phyloP scores from a whole-genome alignment of 139 green algal species.

The Chlorella sp. region DNA sequence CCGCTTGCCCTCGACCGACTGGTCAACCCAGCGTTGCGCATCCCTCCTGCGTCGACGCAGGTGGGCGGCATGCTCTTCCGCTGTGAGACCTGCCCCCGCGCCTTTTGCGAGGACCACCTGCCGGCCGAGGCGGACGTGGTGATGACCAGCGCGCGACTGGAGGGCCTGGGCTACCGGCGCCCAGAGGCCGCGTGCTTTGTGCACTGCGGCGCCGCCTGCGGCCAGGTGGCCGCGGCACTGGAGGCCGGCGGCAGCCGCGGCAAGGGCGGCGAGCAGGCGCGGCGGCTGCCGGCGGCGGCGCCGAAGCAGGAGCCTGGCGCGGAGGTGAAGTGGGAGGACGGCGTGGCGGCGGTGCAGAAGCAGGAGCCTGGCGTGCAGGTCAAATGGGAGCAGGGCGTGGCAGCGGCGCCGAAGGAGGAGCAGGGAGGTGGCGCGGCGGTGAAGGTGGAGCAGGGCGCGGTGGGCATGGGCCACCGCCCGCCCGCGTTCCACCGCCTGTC shows the following conservation, averaged over 20 bases:
- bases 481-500: no score
- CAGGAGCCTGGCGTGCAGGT: no score
- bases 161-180: slow-evolving; percentile 19
- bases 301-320: not conserved
- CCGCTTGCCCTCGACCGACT: not conserved
- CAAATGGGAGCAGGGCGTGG: no score
- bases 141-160: slow-evolving; percentile 45
- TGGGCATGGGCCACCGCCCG: no score
- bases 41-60: not conserved
- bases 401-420: not conserved
- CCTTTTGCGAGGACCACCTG: slow-evolving; percentile 71
- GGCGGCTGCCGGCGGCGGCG: not conserved
- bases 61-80: slow-evolving; percentile 67
- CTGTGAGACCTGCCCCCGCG: slow-evolving; percentile 31
- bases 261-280: not conserved
- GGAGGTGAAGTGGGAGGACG: not conserved
- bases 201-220: slow-evolving; percentile 15
- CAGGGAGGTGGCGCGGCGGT: no score
- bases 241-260: not conserved
- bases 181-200: slow-evolving; percentile 19
- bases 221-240: not conserved
- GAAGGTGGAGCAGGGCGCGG: not conserved
- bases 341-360: no score
- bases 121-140: slow-evolving; percentile 45
- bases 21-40: not conserved